phyloP scores from a whole-genome alignment of 345 rosid genomes.

The Lagerstroemia speciosa region DNA sequence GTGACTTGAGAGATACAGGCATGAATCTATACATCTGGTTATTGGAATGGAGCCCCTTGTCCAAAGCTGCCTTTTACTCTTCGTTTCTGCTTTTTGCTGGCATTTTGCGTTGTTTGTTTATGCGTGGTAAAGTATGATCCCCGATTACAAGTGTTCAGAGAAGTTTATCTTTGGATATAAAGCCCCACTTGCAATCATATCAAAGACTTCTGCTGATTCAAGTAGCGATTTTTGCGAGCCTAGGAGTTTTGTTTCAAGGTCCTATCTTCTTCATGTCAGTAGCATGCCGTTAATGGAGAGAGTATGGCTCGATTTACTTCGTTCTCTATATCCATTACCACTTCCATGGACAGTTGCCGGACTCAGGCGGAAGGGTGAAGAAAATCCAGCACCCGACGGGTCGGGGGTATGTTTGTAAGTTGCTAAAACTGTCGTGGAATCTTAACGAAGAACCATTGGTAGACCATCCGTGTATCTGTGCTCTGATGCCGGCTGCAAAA shows the following conservation, averaged over 20 bases:
- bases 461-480: too few relatives aligned
- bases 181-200: too few relatives aligned
- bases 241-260: too few relatives aligned
- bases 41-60: neutral
- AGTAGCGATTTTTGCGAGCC: neutral
- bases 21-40: neutral
- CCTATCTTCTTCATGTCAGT: too few relatives aligned
- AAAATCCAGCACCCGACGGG: neutral
- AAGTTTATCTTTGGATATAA: neutral
- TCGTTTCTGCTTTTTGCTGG: neutral
- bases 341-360: neutral
- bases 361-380: neutral
- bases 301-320: too few relatives aligned
- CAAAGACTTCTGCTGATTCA: neutral
- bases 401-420: neutral
- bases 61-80: neutral
- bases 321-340: neutral
- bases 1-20: neutral
- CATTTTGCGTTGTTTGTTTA: neutral
- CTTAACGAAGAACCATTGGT: too few relatives aligned
- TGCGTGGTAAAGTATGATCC: neutral
- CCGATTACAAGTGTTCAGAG: neutral
- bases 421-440: neutral
- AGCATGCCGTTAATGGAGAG: too few relatives aligned
- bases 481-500: too few relatives aligned